Conservation (phyloP, 108 stramenopile species). For the Mayamaea pseudoterrestris region DNA sequence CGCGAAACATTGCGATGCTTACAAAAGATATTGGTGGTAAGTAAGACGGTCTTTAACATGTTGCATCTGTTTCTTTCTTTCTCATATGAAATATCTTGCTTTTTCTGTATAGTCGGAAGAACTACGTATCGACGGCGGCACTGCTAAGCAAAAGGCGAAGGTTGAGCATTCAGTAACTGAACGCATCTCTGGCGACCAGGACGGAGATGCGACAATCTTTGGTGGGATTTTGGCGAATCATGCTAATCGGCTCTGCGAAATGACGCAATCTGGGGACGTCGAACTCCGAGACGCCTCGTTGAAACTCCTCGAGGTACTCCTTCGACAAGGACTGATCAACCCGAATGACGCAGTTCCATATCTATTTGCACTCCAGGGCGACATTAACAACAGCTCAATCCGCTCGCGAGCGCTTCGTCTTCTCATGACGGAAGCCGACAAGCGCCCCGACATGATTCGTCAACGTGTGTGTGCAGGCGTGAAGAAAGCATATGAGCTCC, state of each 20-base stretch:
- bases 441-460: constrained; percentile 75
- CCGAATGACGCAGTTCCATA: constrained; percentile 77
- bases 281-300: constrained; percentile 47
- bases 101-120: constrained; percentile 37
- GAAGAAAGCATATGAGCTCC: constrained; percentile 63
- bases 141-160: constrained; percentile 59
- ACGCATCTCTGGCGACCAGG: constrained; percentile 81
- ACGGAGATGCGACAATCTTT: constrained; percentile 71
- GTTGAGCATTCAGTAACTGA: no score
- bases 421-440: constrained; percentile 69
- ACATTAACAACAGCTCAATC: constrained; percentile 54
- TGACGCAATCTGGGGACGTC: constrained; percentile 46
- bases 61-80: background rate
- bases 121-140: constrained; percentile 66
- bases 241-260: constrained; percentile 52
- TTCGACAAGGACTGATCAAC: constrained; percentile 86
- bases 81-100: background rate
- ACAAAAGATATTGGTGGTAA: constrained; percentile 58
- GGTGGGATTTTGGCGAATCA: constrained; percentile 71
- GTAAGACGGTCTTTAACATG: background rate
- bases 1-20: constrained; percentile 59
- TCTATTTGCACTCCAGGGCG: constrained; percentile 81
- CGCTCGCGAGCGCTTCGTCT: constrained; percentile 57
- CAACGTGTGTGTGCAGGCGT: constrained; percentile 70
- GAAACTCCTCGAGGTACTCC: constrained; percentile 65